Evolutionary conservation across 208 protist species (phyloP).

Genomic region (Angomonas deanei): DNA sequence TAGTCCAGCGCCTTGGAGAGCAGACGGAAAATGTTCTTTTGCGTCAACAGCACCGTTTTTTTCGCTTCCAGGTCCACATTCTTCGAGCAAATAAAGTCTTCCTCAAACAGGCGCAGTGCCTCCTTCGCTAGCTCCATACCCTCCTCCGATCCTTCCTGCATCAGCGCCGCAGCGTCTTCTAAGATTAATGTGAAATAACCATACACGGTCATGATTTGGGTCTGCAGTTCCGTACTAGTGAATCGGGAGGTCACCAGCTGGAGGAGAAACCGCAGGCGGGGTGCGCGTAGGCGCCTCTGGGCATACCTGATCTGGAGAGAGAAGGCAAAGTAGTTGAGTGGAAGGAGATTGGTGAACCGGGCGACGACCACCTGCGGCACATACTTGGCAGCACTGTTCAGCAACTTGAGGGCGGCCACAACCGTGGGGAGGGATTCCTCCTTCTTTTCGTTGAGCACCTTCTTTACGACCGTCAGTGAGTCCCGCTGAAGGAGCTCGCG

Average conservation of each 20-base stretch:
- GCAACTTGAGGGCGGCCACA: slow-evolving; percentile 59
- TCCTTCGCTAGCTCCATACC: slow-evolving; percentile 37
- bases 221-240: slow-evolving; percentile 17
- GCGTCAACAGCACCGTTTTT: slow-evolving; percentile 52
- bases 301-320: slow-evolving; percentile 71
- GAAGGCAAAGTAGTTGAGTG: slow-evolving; percentile 68
- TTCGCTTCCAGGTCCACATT: slow-evolving; percentile 47
- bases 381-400: slow-evolving; percentile 40
- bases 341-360: slow-evolving; percentile 59
- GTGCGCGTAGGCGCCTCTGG: slow-evolving; percentile 65
- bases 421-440: slow-evolving; percentile 36
- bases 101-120: slow-evolving; percentile 51
- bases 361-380: slow-evolving; percentile 63
- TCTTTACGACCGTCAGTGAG: slow-evolving; percentile 38
- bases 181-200: slow-evolving; percentile 78
- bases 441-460: slow-evolving; percentile 37
- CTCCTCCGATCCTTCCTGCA: slow-evolving; percentile 69
- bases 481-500: slow-evolving; percentile 70
- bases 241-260: slow-evolving; percentile 45
- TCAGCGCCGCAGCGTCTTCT: slow-evolving; percentile 78
- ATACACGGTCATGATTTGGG: slow-evolving; percentile 60
- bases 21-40: slow-evolving; percentile 79
- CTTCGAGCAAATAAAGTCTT: slow-evolving; percentile 53
- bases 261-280: slow-evolving; percentile 58
- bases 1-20: slow-evolving; percentile 78